Evolutionary conservation across 208 protist genomes (phyloP), one percentile per base, ranked within the genome.

Genomic region (Leishmania martiniquensis): DNA sequence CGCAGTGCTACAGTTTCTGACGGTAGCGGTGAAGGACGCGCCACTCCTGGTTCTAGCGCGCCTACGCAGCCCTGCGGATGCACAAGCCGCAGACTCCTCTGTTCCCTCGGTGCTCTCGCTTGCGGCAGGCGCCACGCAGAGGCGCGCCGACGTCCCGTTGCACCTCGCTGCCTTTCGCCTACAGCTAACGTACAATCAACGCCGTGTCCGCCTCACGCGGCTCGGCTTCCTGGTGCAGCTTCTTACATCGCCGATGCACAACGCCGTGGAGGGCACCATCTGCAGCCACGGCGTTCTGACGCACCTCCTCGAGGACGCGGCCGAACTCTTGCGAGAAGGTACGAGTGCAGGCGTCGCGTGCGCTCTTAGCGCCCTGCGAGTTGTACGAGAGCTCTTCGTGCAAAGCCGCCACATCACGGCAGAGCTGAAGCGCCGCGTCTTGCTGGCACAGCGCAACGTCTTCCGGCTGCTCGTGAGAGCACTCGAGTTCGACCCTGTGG

Each of bases 401-500:
- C 75, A 78, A 15, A 87, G 83, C 39, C 80, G 77, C 32, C 49
- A 75, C 54, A 87, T 96, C 72, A 79, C 85, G 7, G 39, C 85
- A 7, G 80, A 77, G 39, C 69, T 91, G 77, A 96, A 96, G 84
- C 81, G 88, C 25, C 52, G 80, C 5, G 85, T 95, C 9, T 82
- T 98, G 34, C 73, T 95, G 66, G 88, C 76, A 51, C 94, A 98
- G 83, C 91, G 91, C 80, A 89, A 96, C 83, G 84, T 96, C 55
- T 88, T 96, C 34, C 92, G 92, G 34, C 80, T 96, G 20, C 89
- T 96, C 51, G 89, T 96, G 34, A 93, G 93, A 76, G 92, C 92
- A 2, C 82, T 98, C 42, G 93, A 95, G 60, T 83, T 90, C 67
- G 52, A 86, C 6, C 75, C 86, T 9, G 87, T 95, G 2, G 87